Base-by-base conservation (phyloP, 352 stramenopile species). In the Pythium utonaiense region DNA sequence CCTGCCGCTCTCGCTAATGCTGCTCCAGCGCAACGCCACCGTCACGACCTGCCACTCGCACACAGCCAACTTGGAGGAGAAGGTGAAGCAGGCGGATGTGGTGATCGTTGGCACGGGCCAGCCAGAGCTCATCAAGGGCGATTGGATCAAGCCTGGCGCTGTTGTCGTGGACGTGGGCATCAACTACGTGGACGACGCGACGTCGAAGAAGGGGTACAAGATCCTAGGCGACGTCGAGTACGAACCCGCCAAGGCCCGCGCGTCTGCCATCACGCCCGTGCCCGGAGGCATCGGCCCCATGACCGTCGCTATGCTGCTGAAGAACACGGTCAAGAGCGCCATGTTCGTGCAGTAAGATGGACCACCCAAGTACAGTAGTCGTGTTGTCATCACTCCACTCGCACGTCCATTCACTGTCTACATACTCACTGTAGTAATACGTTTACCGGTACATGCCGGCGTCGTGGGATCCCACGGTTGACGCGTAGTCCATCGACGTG, bases 151-250 rank as follows among this genome's bases (percentile, higher is more conserved):
- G 71, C 77, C 91, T 7, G 97, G 97, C 44, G 94, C 91, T 21
- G 93, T 98, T 17, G 97, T 99, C 7, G 96, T 99, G 61, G 97
- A 99, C 80, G 96, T 99, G 19, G 98, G 98, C 17, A 99, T 99
- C 70, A 99, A 98, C 77, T 98, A 95, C 62, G 89, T 99, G 17
- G 89, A 98, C 62, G 82, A 95, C 55, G 66, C 77, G 16, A 69
- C 53, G 6, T 67, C 57, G 57, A 86, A 84, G 59, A 75, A 77
- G 27, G 82, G 79, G 25, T 99, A 99, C 78, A 91, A 92, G 60
- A 90, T 99, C 52, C 78, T 98, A 14, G 98, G 98, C 16, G 98
- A 99, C 75, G 97, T 99, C 17, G 80, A 98, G 75, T 99, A 96
- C 77, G 83, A 85, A 13, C 86, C 79, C 60, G 96, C 78, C 10